Conservation (phyloP, 164 flowering plant species). For the Chimonanthus salicifolius region DNA sequence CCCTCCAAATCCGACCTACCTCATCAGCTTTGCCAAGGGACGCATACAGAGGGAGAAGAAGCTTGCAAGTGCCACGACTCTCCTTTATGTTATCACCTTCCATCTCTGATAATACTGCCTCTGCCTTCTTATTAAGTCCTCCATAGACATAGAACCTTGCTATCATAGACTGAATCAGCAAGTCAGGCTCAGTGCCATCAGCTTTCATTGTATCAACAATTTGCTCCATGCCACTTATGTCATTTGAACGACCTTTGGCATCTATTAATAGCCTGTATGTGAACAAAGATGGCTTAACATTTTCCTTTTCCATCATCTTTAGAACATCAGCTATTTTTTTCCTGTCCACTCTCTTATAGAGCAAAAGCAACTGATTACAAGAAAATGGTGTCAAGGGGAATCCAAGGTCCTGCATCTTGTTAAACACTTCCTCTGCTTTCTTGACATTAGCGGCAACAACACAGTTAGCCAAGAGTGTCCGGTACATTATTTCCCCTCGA, state of each 20-base stretch:
- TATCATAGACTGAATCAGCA: conserved; percentile 23
- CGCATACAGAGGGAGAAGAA: conserved; percentile 65
- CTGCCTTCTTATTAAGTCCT: conserved; percentile 67
- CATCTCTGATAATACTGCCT: conserved; percentile 58
- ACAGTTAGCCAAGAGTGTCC: conserved; percentile 68
- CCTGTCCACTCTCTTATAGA: conserved; percentile 69
- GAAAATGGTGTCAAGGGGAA: conserved; percentile 53
- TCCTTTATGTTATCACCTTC: conserved; percentile 44
- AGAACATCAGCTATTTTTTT: conserved; percentile 77
- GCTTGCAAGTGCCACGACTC: conserved; percentile 34
- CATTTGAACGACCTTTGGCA: conserved; percentile 59
- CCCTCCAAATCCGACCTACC: conserved; percentile 63
- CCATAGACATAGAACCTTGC: conserved; percentile 50
- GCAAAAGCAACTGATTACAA: conserved; percentile 70
- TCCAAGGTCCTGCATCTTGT: conserved; percentile 70
- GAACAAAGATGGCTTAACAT: conserved; percentile 51
- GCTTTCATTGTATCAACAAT: conserved; percentile 69
- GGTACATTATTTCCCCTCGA: conserved; percentile 57
- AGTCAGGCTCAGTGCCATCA: conserved; percentile 58
- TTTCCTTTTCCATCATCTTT: conserved; percentile 75
- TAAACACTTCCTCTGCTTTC: conserved; percentile 73
- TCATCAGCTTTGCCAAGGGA: conserved; percentile 65
- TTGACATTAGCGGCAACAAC: conserved; percentile 25
- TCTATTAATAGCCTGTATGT: conserved; percentile 68
- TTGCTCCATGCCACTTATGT: conserved; percentile 74